Evolutionary conservation across 164 flowering plant genomes (phyloP).

Genomic region (Nymphaea thermarum): DNA sequence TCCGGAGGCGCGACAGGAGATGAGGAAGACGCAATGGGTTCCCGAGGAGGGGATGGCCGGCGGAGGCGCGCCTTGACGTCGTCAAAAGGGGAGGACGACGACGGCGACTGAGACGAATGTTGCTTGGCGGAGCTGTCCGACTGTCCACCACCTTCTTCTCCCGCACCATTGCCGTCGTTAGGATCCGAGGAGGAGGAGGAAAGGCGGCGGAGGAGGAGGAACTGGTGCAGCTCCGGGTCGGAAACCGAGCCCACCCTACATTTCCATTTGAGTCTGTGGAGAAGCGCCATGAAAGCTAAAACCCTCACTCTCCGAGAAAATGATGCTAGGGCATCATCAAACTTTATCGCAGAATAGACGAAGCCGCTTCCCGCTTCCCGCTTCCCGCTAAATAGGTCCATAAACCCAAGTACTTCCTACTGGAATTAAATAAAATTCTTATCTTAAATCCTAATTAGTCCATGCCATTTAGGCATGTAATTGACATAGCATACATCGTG

Average conservation of each 20-base stretch:
- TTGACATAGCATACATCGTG: too few relatives aligned
- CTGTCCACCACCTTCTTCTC: not conserved
- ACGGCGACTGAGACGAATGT: constrained; percentile 1
- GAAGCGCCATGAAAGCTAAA: not conserved
- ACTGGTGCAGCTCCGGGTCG: not conserved
- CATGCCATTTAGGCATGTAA: too few relatives aligned
- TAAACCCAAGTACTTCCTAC: too few relatives aligned
- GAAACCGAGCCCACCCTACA: not conserved
- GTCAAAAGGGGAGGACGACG: constrained; percentile 16
- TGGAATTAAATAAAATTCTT: too few relatives aligned
- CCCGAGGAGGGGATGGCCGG: constrained; percentile 11
- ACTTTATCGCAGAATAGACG: too few relatives aligned
- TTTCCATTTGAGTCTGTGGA: not conserved
- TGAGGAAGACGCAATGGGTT: not conserved
- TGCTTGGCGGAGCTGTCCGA: not conserved
- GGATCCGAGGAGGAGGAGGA: constrained; percentile 24
- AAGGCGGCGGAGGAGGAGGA: constrained; percentile 8
- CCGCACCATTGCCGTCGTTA: constrained; percentile 5
- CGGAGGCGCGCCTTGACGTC: constrained; percentile 41
- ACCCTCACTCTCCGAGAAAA: too few relatives aligned
- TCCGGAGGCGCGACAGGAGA: not conserved
- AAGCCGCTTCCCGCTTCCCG: too few relatives aligned
- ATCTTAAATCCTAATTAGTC: too few relatives aligned
- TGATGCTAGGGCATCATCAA: too few relatives aligned
- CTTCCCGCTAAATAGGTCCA: too few relatives aligned